A percentile compares a stretch with the other conserved stretches of the same genome.
Conservation (phyloP, 306 rosid genomes). For the Cajanus cajan region DNA sequence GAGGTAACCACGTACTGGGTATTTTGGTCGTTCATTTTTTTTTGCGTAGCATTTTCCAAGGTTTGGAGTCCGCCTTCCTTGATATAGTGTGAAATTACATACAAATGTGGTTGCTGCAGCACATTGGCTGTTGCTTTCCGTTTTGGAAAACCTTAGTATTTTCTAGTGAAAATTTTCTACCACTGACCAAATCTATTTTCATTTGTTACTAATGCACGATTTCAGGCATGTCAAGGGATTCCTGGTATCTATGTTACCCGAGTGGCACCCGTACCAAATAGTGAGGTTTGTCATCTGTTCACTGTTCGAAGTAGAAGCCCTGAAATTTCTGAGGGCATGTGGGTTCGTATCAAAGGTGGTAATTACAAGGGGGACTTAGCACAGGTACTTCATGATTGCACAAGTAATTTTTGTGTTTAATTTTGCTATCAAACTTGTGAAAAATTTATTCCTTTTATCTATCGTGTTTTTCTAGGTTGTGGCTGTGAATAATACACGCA, state of each 20-base stretch:
- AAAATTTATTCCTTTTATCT: conserved; percentile 21
- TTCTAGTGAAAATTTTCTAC: neutral
- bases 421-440: conserved; percentile 1
- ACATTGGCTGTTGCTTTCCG: no score
- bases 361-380: conserved; percentile 93
- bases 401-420: neutral
- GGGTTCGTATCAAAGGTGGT: conserved; percentile 93
- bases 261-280: conserved; percentile 65
- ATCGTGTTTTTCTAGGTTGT: conserved; percentile 58
- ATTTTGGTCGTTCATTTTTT: conserved; percentile 19
- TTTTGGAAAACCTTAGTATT: neutral
- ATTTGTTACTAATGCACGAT: neutral
- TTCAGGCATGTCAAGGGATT: conserved; percentile 90
- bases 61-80: neutral
- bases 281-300: conserved; percentile 69
- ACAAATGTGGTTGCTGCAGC: neutral
- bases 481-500: conserved; percentile 58
- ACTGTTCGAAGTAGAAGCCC: conserved; percentile 48
- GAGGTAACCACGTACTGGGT: conserved; percentile 54
- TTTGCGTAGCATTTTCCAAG: neutral
- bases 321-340: conserved; percentile 68
- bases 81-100: neutral
- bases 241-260: conserved; percentile 67
- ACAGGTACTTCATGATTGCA: conserved; percentile 56
- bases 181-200: conserved; percentile 6